A percentile compares a stretch with the other conserved stretches of the same genome.
Conservation (phyloP, 2,329 filamentous ascomycete genomes). For the Penicillium digitatum region DNA sequence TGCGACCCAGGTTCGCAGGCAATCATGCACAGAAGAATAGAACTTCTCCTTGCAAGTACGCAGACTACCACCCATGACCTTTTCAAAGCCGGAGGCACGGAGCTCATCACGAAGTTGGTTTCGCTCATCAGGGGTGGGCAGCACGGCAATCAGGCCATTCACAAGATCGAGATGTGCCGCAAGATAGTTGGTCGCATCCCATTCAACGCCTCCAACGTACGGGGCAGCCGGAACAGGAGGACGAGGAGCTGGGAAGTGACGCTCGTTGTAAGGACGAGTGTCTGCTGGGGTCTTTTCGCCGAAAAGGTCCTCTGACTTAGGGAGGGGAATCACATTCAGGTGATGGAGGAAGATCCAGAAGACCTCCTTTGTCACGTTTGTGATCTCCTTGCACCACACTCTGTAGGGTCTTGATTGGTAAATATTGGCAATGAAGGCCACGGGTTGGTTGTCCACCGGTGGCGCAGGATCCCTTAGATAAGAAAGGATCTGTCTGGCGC, state of each 20-base stretch:
- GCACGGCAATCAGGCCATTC: slow-evolving; percentile 82
- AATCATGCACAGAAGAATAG: slow-evolving; percentile 87
- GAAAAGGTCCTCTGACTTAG: slow-evolving; percentile 31
- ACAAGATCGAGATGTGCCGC: slow-evolving; percentile 88
- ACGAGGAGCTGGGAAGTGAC: slow-evolving; percentile 79
- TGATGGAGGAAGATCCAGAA: slow-evolving; percentile 99
- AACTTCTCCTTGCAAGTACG: slow-evolving; percentile 97
- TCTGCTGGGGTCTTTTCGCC: slow-evolving; percentile 24
- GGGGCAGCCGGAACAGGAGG: slow-evolving; percentile 90
- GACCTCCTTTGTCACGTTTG: slow-evolving; percentile 92
- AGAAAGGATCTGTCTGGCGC: slow-evolving; percentile 68
- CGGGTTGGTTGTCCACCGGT: slow-evolving; percentile 68
- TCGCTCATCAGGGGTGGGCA: slow-evolving; percentile 65
- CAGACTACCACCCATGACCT: slow-evolving; percentile 76
- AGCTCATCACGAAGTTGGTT: slow-evolving; percentile 75
- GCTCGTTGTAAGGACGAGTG: slow-evolving; percentile 37
- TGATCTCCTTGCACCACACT: slow-evolving; percentile 88
- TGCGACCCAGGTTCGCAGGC: slow-evolving; percentile 81
- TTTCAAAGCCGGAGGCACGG: slow-evolving; percentile 82
- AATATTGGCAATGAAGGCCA: slow-evolving; percentile 88
- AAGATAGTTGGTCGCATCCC: slow-evolving; percentile 96
- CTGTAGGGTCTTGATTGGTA: slow-evolving; percentile 81
- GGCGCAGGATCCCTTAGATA: slow-evolving; percentile 78
- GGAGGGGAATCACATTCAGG: slow-evolving; percentile 71
- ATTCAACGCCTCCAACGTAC: slow-evolving; percentile 95